Conservation (phyloP, 2,329 filamentous ascomycete species). For the Verticillium tricorpus region DNA sequence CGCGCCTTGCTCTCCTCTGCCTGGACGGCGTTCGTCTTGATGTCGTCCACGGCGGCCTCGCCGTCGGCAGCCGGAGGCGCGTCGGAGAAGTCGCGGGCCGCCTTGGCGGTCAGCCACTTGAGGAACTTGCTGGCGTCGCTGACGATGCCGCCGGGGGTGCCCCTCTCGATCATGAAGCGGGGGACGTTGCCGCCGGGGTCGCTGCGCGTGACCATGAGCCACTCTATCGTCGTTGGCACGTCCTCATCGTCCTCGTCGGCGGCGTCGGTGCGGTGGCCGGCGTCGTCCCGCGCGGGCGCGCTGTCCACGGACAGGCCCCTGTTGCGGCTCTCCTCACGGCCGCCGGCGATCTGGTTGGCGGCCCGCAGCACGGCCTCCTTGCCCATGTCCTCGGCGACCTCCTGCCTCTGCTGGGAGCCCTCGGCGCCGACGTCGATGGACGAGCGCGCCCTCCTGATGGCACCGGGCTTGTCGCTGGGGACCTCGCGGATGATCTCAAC, state of each 20-base stretch:
- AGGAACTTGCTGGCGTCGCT: constrained; percentile 77
- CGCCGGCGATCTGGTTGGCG: constrained; percentile 14
- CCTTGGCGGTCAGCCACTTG: constrained; percentile 58
- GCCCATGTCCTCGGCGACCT: constrained; percentile 21
- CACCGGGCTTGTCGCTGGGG: constrained; percentile 42
- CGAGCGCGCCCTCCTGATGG: constrained; percentile 36
- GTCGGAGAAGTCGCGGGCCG: constrained; percentile 26
- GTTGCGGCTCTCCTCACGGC: constrained; percentile 27
- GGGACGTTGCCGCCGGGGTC: constrained; percentile 87
- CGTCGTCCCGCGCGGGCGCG: constrained; percentile 17
- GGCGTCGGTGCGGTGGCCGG: constrained; percentile 16
- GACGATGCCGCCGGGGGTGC: constrained; percentile 76
- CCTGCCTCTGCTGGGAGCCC: constrained; percentile 21
- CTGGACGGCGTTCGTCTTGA: constrained; percentile 19
- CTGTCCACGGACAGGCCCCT: constrained; percentile 1
- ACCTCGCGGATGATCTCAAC: constrained; percentile 89
- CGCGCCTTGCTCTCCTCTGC: constrained; percentile 24
- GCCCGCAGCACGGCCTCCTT: constrained; percentile 37
- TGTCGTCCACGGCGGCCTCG: constrained; percentile 7
- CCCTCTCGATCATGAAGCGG: constrained; percentile 85
- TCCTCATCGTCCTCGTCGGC: constrained; percentile 17
- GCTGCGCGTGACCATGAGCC: constrained; percentile 88
- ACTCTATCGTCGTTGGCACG: constrained; percentile 59
- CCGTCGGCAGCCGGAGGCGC: constrained; percentile 5
- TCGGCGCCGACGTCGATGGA: constrained; percentile 36